Evolutionary conservation across 2,329 filamentous ascomycete genomes (phyloP), one percentile per base, ranked within the genome.

Genomic region (Bertia moriformis): DNA sequence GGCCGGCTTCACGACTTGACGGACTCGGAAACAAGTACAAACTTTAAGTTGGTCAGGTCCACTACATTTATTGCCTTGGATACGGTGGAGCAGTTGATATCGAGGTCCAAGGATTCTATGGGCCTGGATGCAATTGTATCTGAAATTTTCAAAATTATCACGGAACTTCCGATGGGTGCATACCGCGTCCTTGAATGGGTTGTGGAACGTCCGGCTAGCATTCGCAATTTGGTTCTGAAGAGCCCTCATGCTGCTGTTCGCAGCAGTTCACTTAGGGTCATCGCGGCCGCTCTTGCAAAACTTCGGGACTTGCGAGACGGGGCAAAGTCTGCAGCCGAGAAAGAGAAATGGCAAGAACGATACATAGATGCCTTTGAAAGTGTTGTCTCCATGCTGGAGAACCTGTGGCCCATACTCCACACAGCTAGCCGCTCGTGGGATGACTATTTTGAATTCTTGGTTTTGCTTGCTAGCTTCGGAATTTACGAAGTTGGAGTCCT

Each of bases 1-100:
- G 57, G 61, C 4, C 71, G 65, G 37, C 57, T 61, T 27, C n/a
- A 10, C n/a, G 22, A 10, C 22, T n/a, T 27, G n/a, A n/a, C n/a
- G n/a, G n/a, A n/a, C n/a, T n/a, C n/a, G n/a, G 22, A 27, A n/a
- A 27, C 22, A 27, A 7, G 7, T 7, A 27, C 7, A 7, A 7
- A n/a, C n/a, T 10, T n/a, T 10, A 7, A 27, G 22, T n/a, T 27
- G 7, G 22, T 10, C 7, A 27, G 22, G 22, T n/a, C n/a, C 7
- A n/a, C 22, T 27, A 27, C n/a, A n/a, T n/a, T 7, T 7, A n/a
- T 27, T 27, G 22, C 7, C 7, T n/a, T 27, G 7, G 22, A 27
- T 7, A 27, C 22, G n/a, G 7, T 10, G 7, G 22, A 27, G 22
- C 22, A 27, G 22, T n/a, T 27, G 22, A n/a, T 27, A 7, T 7